phyloP scores from a whole-genome alignment of 495 filamentous ascomycete species.

The Aspergillus coremiiformis region DNA sequence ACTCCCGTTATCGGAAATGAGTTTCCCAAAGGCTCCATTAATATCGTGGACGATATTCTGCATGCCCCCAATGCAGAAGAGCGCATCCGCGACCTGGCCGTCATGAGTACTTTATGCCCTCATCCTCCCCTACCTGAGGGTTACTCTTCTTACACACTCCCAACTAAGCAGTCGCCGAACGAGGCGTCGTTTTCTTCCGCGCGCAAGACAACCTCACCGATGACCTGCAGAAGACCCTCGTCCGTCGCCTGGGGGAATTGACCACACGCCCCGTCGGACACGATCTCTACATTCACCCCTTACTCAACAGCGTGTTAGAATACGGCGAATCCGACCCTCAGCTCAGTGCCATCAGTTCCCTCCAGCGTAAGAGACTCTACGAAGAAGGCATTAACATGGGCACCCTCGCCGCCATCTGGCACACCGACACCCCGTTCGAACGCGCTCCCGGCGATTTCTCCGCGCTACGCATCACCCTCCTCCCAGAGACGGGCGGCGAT shows the following conservation, averaged over 20 bases:
- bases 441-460: constrained; percentile 54
- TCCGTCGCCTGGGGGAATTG: constrained; percentile 49
- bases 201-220: constrained; percentile 53
- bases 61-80: constrained; percentile 48
- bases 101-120: too few relatives aligned
- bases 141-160: background rate
- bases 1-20: constrained; percentile 48
- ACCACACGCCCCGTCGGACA: constrained; percentile 49
- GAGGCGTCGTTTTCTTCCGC: constrained; percentile 70
- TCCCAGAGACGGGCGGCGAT: constrained; percentile 57
- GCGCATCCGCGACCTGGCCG: constrained; percentile 51
- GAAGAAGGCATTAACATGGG: constrained; percentile 11
- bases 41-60: constrained; percentile 47
- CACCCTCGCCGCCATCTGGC: constrained; percentile 37
- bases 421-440: constrained; percentile 61
- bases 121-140: too few relatives aligned
- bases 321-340: constrained; percentile 52
- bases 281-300: constrained; percentile 59
- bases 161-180: constrained; percentile 50
- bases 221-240: constrained; percentile 55
- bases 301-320: constrained; percentile 41
- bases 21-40: constrained; percentile 32
- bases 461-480: constrained; percentile 42
- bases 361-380: constrained; percentile 46
- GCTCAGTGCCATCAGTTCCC: constrained; percentile 59